Evolutionary conservation across 768 basidiomycete genomes (phyloP), one percentile per base, ranked within the genome.

Genomic region (Boletellus ananas): DNA sequence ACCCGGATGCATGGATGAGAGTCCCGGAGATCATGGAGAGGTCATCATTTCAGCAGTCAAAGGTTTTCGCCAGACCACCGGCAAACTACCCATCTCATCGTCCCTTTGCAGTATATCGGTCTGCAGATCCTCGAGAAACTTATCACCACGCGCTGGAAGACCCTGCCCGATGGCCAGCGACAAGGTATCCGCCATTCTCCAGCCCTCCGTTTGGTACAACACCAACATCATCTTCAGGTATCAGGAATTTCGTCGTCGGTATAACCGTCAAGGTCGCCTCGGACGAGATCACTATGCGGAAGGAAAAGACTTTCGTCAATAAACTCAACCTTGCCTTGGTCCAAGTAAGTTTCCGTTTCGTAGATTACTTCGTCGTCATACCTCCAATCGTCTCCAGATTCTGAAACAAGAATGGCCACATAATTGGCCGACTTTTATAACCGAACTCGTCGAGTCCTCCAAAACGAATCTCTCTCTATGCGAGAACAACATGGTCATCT

Each of bases 371-470:
- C 4, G 3, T 34, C n/a, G 39, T 45, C 51, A 62, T 54, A 17
- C 45, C 42, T 44, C 6, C 20, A 6, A 39, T 49, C 35, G 21
- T 29, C 17, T 45, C 17, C 63, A 99, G 94, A 96, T 99, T 53
- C 75, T 99, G 57, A 99, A 98, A 72, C 96, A 98, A 75, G 96
- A 97, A 68, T 99, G 96, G 96, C 95, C 95, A 21, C 91, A 96
- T 67, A 94, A 96, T 63, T 99, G 96, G 96, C 94, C 95, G 29
- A 90, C 81, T 18, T 98, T 97, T 75, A 96, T 97, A 61, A 84
- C 90, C 11, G 94, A 98, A 70, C 89, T 98, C 40, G 94, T 98
- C 51, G 87, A 94, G 59, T 96, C 95, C 8, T 98, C 95, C 38
- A 95, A 95, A 70, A 92, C 91, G 37, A 97, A 94, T 66, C 81